Evolutionary conservation across 257 asterid species (phyloP), one percentile per base, ranked within the genome.

Genomic region (Solanum rostratum): DNA sequence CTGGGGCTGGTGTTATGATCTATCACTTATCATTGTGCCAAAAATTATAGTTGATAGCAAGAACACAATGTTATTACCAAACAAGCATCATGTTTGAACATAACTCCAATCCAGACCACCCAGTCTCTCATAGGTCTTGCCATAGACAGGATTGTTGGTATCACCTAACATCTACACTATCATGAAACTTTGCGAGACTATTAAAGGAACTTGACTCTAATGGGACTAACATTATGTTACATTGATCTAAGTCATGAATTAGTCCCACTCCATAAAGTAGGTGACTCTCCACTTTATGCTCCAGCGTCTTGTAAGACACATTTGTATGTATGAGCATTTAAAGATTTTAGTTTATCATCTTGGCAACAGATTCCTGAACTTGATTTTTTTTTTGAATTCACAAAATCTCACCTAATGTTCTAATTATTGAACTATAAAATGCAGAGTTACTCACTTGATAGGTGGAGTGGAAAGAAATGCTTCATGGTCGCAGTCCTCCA

Each of bases 401-500:
- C 57, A 52, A 49, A 49, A 52, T 15, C 19, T 52, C 57, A 52
- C 20, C 57, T 52, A 57, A 57, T 57, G 62, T 57, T 59, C 15
- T n/a, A 59, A n/a, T 59, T n/a, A n/a, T 59, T n/a, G 66, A 59
- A 59, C 30, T 59, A 24, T 54, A 54, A 59, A 59, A 20, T 20
- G 66, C 89, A 85, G 92, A 90, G 90, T 73, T 79, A 88, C 81
- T 86, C 45, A 68, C 84, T 90, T 46, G 87, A 90, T 20, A 82
- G 55, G 39, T 85, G 45, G 57, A 85, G 80, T 43, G 90, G 89
- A 18, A 89, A 87, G 74, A 88, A 83, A 10, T 87, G 90, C 54
- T 86, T 66, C 49, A 86, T 92, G 92, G 82, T 89, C 7, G 85
- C n/a, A n/a, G n/a, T n/a, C n/a, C n/a, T n/a, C n/a, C n/a, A n/a